phyloP scores from a whole-genome alignment of 1,139 yeast genomes.

The Arxiozyma heterogenica region DNA sequence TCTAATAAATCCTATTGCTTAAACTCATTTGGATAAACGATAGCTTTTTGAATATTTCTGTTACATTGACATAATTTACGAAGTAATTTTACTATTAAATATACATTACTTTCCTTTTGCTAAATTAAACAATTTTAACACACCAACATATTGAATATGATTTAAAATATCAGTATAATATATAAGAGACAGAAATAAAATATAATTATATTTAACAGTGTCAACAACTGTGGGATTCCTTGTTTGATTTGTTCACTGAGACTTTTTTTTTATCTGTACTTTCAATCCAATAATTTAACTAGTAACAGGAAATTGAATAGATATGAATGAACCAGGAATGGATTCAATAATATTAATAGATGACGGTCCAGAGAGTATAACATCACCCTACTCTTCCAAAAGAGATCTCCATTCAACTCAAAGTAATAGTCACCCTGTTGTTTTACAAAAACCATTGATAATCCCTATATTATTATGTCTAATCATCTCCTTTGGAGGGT shows the following conservation, averaged over 20 bases:
- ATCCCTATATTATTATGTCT: slow-evolving; percentile 32
- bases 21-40: no score
- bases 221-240: background rate
- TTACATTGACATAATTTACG: background rate
- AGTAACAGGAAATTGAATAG: background rate
- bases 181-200: no score
- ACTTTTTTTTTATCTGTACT: no score
- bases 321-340: background rate
- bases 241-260: no score
- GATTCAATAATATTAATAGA: background rate
- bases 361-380: background rate
- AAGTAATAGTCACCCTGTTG: background rate
- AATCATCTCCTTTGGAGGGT: slow-evolving; percentile 49
- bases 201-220: no score
- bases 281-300: no score
- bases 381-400: background rate
- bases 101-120: background rate
- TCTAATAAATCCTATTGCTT: background rate
- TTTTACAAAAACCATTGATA: background rate
- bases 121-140: background rate
- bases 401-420: background rate
- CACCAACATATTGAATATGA: background rate
- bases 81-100: background rate
- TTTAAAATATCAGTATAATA: background rate
- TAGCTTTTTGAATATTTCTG: no score